Evolutionary conservation across 345 rosid genomes (phyloP).

Genomic region (Orychophragmus violaceus): DNA sequence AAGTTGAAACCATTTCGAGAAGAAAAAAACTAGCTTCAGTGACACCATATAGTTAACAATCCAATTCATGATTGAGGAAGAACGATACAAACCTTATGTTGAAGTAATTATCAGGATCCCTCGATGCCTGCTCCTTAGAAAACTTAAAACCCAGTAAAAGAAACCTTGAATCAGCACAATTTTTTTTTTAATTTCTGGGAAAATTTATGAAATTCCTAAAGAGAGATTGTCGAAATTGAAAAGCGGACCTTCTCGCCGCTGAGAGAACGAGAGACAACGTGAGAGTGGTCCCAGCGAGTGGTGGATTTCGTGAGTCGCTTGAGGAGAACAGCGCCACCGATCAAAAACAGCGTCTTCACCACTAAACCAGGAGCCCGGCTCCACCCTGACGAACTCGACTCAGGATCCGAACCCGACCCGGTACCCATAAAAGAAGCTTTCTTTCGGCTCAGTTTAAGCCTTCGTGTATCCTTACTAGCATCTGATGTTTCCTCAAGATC

Average conservation of each 20-base stretch:
- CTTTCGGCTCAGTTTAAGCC: neutral
- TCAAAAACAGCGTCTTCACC: constrained; percentile 59
- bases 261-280: constrained; percentile 69
- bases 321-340: constrained; percentile 75
- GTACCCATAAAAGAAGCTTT: constrained; percentile 17
- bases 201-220: neutral
- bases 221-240: neutral
- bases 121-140: constrained; percentile 80
- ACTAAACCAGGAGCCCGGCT: constrained; percentile 63
- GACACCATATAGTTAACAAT: neutral
- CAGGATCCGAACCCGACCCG: constrained; percentile 44
- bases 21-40: neutral
- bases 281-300: constrained; percentile 89
- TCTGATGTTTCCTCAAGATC: neutral
- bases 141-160: constrained; percentile 36
- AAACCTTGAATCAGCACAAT: constrained; percentile 4
- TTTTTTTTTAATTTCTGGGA: neutral
- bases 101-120: constrained; percentile 85
- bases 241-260: constrained; percentile 61
- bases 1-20: neutral
- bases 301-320: constrained; percentile 87
- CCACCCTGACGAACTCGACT: constrained; percentile 63
- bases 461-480: constrained; percentile 4
- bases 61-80: neutral
- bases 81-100: constrained; percentile 58